Percentiles rank a stretch among this genome's conserved stretches.
Conservation (phyloP, 768 basidiomycete genomes). For the Boletellus emodensis region DNA sequence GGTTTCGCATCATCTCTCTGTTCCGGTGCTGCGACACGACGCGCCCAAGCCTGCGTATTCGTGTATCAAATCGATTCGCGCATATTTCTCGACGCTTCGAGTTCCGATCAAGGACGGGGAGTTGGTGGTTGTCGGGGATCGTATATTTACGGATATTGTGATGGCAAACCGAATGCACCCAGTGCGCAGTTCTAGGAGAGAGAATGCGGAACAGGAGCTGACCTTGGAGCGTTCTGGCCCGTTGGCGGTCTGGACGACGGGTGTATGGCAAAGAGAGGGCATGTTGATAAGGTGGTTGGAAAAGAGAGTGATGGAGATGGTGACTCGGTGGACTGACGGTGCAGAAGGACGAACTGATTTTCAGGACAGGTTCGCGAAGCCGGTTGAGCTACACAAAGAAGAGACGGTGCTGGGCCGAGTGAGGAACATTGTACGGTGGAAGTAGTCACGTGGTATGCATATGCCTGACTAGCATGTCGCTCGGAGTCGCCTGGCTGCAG, state of each 20-base stretch:
- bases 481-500: neutral
- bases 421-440: neutral
- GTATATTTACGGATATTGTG: constrained; percentile 88
- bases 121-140: constrained; percentile 84
- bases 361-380: no score
- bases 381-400: no score
- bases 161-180: constrained; percentile 70
- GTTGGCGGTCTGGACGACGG: constrained; percentile 66
- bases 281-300: constrained; percentile 62
- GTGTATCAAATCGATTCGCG: constrained; percentile 66
- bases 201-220: neutral
- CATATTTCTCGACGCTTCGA: constrained; percentile 66
- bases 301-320: constrained; percentile 42
- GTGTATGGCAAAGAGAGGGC: constrained; percentile 64
- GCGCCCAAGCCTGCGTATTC: constrained; percentile 76
- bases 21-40: constrained; percentile 77
- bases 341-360: no score
- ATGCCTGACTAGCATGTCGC: neutral
- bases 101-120: constrained; percentile 57
- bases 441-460: constrained; percentile 4
- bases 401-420: no score
- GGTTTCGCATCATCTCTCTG: constrained; percentile 69
- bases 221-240: constrained; percentile 39
- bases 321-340: constrained; percentile 13
- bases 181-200: neutral